phyloP scores from a whole-genome alignment of 176 grass and related monocot genomes.

The Lolium rigidum region DNA sequence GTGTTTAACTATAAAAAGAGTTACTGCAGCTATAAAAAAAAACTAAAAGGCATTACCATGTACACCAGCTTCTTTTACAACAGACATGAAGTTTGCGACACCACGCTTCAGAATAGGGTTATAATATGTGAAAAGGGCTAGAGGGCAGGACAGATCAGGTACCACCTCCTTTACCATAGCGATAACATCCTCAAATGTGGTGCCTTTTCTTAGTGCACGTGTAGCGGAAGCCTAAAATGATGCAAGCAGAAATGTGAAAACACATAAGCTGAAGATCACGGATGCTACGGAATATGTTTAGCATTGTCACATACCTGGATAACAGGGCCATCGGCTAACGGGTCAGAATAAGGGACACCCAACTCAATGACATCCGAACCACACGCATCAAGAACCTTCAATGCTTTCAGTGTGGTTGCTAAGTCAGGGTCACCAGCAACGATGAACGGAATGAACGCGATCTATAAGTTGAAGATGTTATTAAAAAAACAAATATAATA shows the following conservation, averaged over 20 bases:
- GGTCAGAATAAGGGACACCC: slow-evolving; percentile 93
- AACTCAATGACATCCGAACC: slow-evolving; percentile 93
- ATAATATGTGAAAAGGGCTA: slow-evolving; percentile 94
- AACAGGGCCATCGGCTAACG: slow-evolving; percentile 93
- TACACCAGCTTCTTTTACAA: slow-evolving; percentile 74
- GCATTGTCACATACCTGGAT: slow-evolving; percentile 65
- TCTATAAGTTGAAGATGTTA: slow-evolving; percentile 42
- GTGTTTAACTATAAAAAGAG: background rate
- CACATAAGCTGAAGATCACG: background rate
- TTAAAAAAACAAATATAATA: background rate
- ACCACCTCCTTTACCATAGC: slow-evolving; percentile 91
- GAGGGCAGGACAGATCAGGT: slow-evolving; percentile 90
- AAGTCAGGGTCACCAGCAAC: slow-evolving; percentile 96
- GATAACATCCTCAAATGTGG: slow-evolving; percentile 88
- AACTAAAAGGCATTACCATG: slow-evolving; percentile 57
- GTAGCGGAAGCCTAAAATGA: slow-evolving; percentile 84
- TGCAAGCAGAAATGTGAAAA: background rate
- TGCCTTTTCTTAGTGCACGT: slow-evolving; percentile 83
- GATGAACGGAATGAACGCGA: slow-evolving; percentile 85
- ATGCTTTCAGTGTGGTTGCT: slow-evolving; percentile 75
- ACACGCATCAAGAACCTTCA: slow-evolving; percentile 89
- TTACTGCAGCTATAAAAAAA: background rate
- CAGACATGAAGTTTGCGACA: slow-evolving; percentile 79
- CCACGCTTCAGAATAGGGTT: slow-evolving; percentile 97
- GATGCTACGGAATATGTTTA: background rate